Evolutionary conservation across 169 alveolate species (phyloP).

Genomic region (Sarcocystis neurona): DNA sequence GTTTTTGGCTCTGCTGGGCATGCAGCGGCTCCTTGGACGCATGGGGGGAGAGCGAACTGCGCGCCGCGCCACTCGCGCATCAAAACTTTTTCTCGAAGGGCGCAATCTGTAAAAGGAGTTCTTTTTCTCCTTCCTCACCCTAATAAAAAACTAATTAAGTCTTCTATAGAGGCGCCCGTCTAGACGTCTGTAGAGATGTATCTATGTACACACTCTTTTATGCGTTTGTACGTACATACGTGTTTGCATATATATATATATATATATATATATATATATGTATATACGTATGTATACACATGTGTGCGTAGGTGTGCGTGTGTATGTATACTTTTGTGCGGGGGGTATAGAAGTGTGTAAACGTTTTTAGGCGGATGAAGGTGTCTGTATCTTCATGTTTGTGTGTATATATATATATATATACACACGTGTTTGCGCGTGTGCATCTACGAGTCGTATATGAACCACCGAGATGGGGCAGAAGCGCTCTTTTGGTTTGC

Average conservation of each 20-base stretch:
- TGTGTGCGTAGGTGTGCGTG: too few relatives aligned
- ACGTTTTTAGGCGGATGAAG: not conserved
- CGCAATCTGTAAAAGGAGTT: too few relatives aligned
- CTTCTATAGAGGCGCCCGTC: too few relatives aligned
- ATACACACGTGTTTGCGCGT: not conserved
- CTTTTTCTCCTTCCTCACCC: too few relatives aligned
- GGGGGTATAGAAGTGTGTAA: not conserved
- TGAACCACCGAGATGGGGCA: not conserved
- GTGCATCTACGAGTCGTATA: not conserved
- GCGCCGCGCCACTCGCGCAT: too few relatives aligned
- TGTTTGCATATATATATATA: not conserved
- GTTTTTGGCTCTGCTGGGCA: too few relatives aligned
- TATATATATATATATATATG: not conserved
- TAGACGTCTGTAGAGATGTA: too few relatives aligned
- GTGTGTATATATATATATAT: not conserved
- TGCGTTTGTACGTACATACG: not conserved
- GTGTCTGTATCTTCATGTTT: not conserved
- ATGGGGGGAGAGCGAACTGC: too few relatives aligned
- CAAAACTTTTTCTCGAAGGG: too few relatives aligned
- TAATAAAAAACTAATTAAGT: too few relatives aligned
- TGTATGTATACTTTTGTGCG: not conserved
- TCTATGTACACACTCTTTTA: not conserved
- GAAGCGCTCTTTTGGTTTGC: not conserved
- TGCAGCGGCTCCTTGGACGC: too few relatives aligned
- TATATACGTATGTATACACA: not conserved